These are phyloP conservation scores for Talaromyces sp. DNA, from an alignment of 2,329 filamentous ascomycete genomes.

Conservation along the genomic window DNA sequence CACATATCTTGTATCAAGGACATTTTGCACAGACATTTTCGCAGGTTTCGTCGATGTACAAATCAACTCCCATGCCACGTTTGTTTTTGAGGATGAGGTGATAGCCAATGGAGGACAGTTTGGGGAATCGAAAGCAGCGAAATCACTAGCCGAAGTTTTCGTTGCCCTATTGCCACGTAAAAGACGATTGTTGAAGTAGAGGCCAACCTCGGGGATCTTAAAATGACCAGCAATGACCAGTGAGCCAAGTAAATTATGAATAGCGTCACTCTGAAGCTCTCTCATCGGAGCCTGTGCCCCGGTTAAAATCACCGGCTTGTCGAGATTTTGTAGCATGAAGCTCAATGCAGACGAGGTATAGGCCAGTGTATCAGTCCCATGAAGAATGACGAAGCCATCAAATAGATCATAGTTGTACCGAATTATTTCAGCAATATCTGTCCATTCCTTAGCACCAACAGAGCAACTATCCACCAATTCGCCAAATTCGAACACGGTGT, in stretches of 20 bases:
- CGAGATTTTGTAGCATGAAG: conserved; percentile 89
- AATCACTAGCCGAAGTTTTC: conserved; percentile 83
- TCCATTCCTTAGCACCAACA: conserved; percentile 84
- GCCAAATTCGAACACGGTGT: conserved; percentile 80
- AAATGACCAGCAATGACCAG: conserved; percentile 90
- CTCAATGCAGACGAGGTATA: conserved; percentile 89
- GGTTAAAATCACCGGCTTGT: conserved; percentile 88
- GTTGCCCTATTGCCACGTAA: conserved; percentile 87
- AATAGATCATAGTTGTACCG: conserved; percentile 84
- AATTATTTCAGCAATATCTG: conserved; percentile 77
- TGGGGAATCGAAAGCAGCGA: conserved; percentile 86
- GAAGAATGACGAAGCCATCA: conserved; percentile 87
- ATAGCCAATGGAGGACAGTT: conserved; percentile 80
- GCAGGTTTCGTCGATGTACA: conserved; percentile 73
- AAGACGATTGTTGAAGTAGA: conserved; percentile 91
- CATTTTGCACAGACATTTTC: conserved; percentile 72
- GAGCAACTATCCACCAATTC: conserved; percentile 86
- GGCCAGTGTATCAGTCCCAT: conserved; percentile 88
- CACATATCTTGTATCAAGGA: conserved; percentile 83
- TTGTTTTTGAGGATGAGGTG: conserved; percentile 77
- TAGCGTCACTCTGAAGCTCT: conserved; percentile 85
- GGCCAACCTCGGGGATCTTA: conserved; percentile 86
- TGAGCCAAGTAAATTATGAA: conserved; percentile 85
- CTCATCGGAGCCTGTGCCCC: conserved; percentile 84
- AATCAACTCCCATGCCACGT: conserved; percentile 78